These are phyloP conservation scores for Metschnikowia lochheadii DNA, from an alignment of 805 yeast species.

Conservation along the genomic window DNA sequence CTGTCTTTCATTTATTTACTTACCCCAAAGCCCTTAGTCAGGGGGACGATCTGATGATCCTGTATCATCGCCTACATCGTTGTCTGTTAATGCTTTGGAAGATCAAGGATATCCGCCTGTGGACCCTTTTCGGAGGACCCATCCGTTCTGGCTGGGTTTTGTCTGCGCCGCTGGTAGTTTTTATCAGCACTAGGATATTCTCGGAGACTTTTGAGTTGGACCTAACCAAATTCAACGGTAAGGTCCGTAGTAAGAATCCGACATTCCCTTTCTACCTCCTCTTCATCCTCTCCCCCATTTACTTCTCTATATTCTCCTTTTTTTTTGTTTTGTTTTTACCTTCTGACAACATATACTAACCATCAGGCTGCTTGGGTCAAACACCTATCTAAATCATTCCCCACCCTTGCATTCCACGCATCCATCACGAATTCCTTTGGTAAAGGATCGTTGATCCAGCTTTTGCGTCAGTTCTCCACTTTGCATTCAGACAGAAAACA, in stretches of 20 bases:
- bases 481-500: slow-evolving; percentile 91
- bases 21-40: slow-evolving; percentile 83
- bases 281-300: no score
- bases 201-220: slow-evolving; percentile 84
- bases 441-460: slow-evolving; percentile 91
- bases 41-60: slow-evolving; percentile 48
- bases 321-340: background rate
- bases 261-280: slow-evolving; percentile 39
- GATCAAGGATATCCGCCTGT: slow-evolving; percentile 60
- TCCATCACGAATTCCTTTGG: slow-evolving; percentile 97
- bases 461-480: slow-evolving; percentile 86
- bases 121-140: slow-evolving; percentile 39
- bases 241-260: slow-evolving; percentile 86
- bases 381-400: slow-evolving; percentile 83
- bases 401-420: slow-evolving; percentile 97
- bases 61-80: slow-evolving; percentile 32
- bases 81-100: slow-evolving; percentile 99
- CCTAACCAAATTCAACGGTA: slow-evolving; percentile 31
- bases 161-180: slow-evolving; percentile 35
- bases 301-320: slow-evolving; percentile 1
- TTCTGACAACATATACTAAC: slow-evolving; percentile 18
- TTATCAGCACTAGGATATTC: slow-evolving; percentile 44
- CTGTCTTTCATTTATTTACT: slow-evolving; percentile 5
- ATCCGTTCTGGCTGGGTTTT: slow-evolving; percentile 37
- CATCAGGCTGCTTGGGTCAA: slow-evolving; percentile 97